Evolutionary conservation across 192 early-diverging fungal genomes (phyloP), one percentile per base, ranked within the genome.

Genomic region (Entrophospora sp.): DNA sequence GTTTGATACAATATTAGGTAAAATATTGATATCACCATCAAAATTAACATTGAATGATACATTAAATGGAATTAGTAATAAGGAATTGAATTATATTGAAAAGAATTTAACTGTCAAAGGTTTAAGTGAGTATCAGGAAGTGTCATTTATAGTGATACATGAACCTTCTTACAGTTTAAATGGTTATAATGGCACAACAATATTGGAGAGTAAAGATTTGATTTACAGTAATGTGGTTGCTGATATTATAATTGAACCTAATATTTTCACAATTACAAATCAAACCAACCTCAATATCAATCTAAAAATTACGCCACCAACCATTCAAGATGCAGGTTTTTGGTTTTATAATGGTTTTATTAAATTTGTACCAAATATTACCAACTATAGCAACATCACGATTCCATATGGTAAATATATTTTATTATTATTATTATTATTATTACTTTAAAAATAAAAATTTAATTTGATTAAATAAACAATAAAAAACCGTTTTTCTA

Each of bases 301-400:
- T 3, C 55, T 83, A 5, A 63, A 56, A 5, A 80, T 83, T 59
- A 66, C 49, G 1, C 68, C 72, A 31, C 81, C 78, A 16, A n/a
- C 40, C 0, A 67, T 49, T 18, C 53, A 73, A 4, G 55, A 61
- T 42, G 35, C 60, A 2, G 27, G 51, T 5, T 59, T 68, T 18
- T 71, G 75, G 25, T 71, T 83, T 44, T 83, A 80, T 67, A 77
- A 73, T 31, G 81, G 81, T 5, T 80, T 71, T 32, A 69, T 83
- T 46, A 66, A 71, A 27, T 67, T 78, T 16, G 59, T 62, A 24
- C 72, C 69, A 42, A 61, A 45, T 28, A 64, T 58, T 14, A n/a
- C 16, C 58, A 22, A 4, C 20, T 6, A 20, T 10, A 43, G 3
- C 27, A n/a, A n/a, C 25, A 10, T 55, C 27, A 25, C 28, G 13